phyloP scores from a whole-genome alignment of 768 basidiomycete genomes.

The Mrakia hoshinonis region DNA sequence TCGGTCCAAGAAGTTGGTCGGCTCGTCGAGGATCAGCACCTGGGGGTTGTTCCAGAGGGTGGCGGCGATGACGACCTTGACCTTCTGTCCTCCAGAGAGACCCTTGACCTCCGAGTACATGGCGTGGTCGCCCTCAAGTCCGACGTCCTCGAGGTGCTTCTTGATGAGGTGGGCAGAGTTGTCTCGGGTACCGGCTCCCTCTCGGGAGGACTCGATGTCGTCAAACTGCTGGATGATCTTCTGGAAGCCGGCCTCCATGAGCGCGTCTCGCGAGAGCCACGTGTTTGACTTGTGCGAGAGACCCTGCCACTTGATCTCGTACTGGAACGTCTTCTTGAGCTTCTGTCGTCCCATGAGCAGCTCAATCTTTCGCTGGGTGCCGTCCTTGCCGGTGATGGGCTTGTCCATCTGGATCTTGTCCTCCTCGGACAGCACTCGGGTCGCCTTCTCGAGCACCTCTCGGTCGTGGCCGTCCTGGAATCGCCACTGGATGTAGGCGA shows the following conservation, averaged over 20 bases:
- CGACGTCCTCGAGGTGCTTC: slow-evolving; percentile 89
- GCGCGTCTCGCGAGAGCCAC: slow-evolving; percentile 80
- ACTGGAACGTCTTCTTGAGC: slow-evolving; percentile 77
- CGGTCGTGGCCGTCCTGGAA: slow-evolving; percentile 98
- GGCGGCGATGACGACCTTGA: slow-evolving; percentile 71
- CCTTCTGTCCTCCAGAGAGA: slow-evolving; percentile 92
- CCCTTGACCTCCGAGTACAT: slow-evolving; percentile 96
- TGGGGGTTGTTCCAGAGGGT: slow-evolving; percentile 95
- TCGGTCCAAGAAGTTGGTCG: slow-evolving; percentile 64
- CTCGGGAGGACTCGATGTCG: slow-evolving; percentile 88
- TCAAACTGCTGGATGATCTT: slow-evolving; percentile 92
- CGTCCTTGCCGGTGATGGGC: slow-evolving; percentile 85
- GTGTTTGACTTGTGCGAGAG: slow-evolving; percentile 61
- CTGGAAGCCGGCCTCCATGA: slow-evolving; percentile 73
- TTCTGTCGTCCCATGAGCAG: slow-evolving; percentile 90
- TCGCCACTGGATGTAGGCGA: slow-evolving; percentile 96
- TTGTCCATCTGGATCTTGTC: slow-evolving; percentile 69
- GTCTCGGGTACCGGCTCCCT: slow-evolving; percentile 86
- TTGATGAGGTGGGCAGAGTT: slow-evolving; percentile 71
- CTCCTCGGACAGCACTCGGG: slow-evolving; percentile 79
- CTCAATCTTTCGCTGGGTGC: slow-evolving; percentile 83
- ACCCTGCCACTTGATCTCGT: slow-evolving; percentile 55
- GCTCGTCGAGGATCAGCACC: slow-evolving; percentile 51
- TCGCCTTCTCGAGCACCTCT: slow-evolving; percentile 82
- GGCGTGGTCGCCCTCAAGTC: slow-evolving; percentile 92